Evolutionary conservation across 768 basidiomycete genomes (phyloP).

Genomic region (Lactarius indigo): DNA sequence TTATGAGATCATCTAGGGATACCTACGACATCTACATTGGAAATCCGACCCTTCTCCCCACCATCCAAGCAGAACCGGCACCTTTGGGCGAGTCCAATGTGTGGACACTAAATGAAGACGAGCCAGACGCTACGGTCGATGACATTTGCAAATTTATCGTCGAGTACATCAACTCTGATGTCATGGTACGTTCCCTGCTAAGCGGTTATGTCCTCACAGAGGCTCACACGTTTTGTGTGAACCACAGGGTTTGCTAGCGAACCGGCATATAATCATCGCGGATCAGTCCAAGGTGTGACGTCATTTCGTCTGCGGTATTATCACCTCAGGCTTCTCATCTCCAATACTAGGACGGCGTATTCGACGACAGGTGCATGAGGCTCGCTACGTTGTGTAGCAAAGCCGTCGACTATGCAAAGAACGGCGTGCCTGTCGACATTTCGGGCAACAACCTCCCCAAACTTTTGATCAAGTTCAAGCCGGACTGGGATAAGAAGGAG

Average conservation of each 20-base stretch:
- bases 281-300: slow-evolving; percentile 65
- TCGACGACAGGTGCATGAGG: slow-evolving; percentile 50
- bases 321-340: not conserved
- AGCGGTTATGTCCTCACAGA: not conserved
- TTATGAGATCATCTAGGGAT: not conserved
- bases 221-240: not conserved
- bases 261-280: slow-evolving; percentile 65
- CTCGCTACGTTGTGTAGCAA: slow-evolving; percentile 59
- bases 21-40: too few relatives aligned
- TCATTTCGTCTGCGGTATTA: not conserved
- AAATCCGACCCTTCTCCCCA: slow-evolving; percentile 52
- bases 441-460: slow-evolving; percentile 42
- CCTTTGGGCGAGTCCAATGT: slow-evolving; percentile 26
- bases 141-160: slow-evolving; percentile 80
- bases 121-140: slow-evolving; percentile 50
- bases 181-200: slow-evolving; percentile 48
- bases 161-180: slow-evolving; percentile 80
- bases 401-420: slow-evolving; percentile 82
- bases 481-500: slow-evolving; percentile 66
- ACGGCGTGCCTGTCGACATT: slow-evolving; percentile 62
- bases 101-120: slow-evolving; percentile 21
- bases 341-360: slow-evolving; percentile 51
- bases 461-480: slow-evolving; percentile 60
- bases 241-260: slow-evolving; percentile 62
- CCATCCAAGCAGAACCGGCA: slow-evolving; percentile 47